Base-by-base conservation (phyloP, 108 stramenopile genomes). In the Asterionellopsis glacialis region DNA sequence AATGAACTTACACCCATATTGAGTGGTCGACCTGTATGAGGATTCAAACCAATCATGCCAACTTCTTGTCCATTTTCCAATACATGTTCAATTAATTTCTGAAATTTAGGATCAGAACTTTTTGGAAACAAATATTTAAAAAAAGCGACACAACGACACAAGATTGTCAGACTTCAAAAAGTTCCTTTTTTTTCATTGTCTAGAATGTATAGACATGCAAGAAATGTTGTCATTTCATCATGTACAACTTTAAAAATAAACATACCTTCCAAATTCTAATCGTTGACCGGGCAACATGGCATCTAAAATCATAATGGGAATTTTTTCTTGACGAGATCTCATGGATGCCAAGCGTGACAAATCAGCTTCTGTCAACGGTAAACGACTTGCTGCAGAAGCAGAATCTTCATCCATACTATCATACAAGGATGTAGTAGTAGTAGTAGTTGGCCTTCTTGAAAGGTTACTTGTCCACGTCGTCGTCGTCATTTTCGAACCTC, bases 101-200 rank as follows among this genome's bases (percentile, higher is more conserved):
- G 67, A 62, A 67, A 67, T 25, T 74, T 74, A 13, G 61, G 49
- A 63, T 74, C 73, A 15, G 19, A 26, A 61, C 59, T 55, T 0
- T 24, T 45, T 2, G 28, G 2, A 7, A 33, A 33, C 7, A 3
- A 41, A n/a, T 40, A 4, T 9, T 7, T 26, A 10, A 16, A 4
- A 15, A 57, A 39, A 57, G 9, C 33, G 21, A 6, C 7, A 13
- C 56, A 41, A 41, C 5, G 56, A 1, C 24, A 39, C 39, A 39
- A 10, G 16, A 28, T 5, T 16, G 18, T 39, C 15, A 19, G 12
- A 15, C 24, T 19, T 5, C 43, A 1, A 1, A 45, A 45, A 33
- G 33, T n/a, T n/a, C n/a, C n/a, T n/a, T n/a, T n/a, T n/a, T n/a
- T n/a, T n/a, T n/a, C n/a, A n/a, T n/a, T n/a, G n/a, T n/a, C n/a